These are phyloP conservation scores for Brassica carinata DNA, from an alignment of 345 rosid genomes.

Conservation along the genomic window DNA sequence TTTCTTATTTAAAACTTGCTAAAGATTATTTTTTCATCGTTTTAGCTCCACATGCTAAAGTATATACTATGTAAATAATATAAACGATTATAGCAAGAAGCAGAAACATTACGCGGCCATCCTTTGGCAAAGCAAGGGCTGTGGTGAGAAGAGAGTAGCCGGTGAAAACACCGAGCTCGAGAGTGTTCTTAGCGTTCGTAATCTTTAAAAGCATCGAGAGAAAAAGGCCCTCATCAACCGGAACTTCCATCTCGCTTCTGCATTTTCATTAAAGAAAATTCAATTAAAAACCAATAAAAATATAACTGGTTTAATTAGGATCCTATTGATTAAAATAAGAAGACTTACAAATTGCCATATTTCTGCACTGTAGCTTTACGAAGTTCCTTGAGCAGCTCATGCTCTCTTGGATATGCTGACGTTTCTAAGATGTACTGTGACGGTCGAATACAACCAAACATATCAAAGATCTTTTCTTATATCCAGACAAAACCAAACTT, in stretches of 20 bases:
- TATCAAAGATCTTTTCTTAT: not conserved
- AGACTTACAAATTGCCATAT: conserved; percentile 32
- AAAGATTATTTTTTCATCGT: not conserved
- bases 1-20: conserved; percentile 1
- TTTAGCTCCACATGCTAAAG: not conserved
- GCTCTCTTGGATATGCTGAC: conserved; percentile 57
- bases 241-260: conserved; percentile 54
- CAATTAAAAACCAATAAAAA: not conserved
- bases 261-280: not conserved
- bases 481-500: conserved; percentile 2
- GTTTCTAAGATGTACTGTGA: conserved; percentile 39
- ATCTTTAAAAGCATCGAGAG: conserved; percentile 53
- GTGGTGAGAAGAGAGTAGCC: conserved; percentile 66
- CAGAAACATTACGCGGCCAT: conserved; percentile 46
- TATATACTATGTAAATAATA: not conserved
- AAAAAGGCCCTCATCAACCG: conserved; percentile 60
- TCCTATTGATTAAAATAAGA: conserved; percentile 7
- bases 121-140: conserved; percentile 59
- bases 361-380: conserved; percentile 47
- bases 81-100: not conserved
- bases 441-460: conserved; percentile 4
- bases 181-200: conserved; percentile 55
- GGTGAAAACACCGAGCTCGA: conserved; percentile 73
- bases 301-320: not conserved
- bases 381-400: conserved; percentile 49